A percentile compares a stretch with the other conserved stretches of the same genome.
Conservation (phyloP, 495 filamentous ascomycete species). For the Endocarpon pusillum region DNA sequence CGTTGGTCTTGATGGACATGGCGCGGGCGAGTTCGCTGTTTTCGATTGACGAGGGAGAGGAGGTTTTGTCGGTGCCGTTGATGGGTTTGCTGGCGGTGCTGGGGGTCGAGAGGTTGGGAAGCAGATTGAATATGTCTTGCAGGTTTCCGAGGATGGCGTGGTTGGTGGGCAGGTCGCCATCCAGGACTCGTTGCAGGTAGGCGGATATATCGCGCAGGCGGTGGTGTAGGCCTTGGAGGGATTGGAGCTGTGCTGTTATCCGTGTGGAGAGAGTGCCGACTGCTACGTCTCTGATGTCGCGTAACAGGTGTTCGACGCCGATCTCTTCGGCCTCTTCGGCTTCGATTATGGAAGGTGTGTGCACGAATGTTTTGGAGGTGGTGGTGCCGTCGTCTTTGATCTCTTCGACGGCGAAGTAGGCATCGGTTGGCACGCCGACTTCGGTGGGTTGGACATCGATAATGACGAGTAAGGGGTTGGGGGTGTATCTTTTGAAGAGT, state of each 20-base stretch:
- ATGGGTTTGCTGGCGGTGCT: constrained; percentile 30
- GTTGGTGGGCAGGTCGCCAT: constrained; percentile 83
- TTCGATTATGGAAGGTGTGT: constrained; percentile 98
- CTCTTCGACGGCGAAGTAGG: constrained; percentile 98
- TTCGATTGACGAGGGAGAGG: constrained; percentile 31
- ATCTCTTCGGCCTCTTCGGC: constrained; percentile 98
- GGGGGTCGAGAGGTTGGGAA: constrained; percentile 88
- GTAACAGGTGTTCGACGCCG: constrained; percentile 91
- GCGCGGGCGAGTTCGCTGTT: constrained; percentile 77
- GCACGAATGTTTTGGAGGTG: constrained; percentile 92
- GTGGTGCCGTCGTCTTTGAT: constrained; percentile 99
- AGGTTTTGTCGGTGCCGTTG: constrained; percentile 30
- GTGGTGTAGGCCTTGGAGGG: constrained; percentile 87
- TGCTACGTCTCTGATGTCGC: constrained; percentile 94
- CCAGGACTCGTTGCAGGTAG: constrained; percentile 91
- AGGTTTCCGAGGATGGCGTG: constrained; percentile 94
- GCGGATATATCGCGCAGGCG: constrained; percentile 87
- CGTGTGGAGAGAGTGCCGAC: constrained; percentile 96
- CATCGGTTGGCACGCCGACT: constrained; percentile 92
- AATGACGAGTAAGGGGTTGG: constrained; percentile 90
- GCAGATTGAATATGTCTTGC: constrained; percentile 96
- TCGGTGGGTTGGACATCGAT: constrained; percentile 98
- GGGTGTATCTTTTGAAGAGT: constrained; percentile 97
- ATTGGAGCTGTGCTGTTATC: constrained; percentile 94
- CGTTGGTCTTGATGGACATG: constrained; percentile 98